A percentile compares a stretch with the other conserved stretches of the same genome.
Conservation (phyloP, 2,329 filamentous ascomycete species). For the Hypoxylon sp. region DNA sequence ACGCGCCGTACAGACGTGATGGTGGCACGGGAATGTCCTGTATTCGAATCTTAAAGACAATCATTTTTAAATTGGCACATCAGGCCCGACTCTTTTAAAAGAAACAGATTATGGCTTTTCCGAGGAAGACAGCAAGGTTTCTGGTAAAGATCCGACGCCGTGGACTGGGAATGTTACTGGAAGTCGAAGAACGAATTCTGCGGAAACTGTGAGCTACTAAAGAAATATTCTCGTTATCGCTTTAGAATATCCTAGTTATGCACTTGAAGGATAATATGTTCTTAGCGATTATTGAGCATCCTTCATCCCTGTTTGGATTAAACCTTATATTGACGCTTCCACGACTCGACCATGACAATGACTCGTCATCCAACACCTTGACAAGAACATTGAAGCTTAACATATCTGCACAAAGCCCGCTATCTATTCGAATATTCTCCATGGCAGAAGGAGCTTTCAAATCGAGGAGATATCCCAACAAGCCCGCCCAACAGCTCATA, state of each 20-base stretch:
- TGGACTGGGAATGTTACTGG: neutral
- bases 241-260: neutral
- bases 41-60: neutral
- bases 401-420: neutral
- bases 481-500: neutral
- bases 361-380: slow-evolving; percentile 10
- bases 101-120: neutral
- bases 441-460: neutral
- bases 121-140: neutral
- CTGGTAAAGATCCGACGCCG: neutral
- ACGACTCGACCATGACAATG: slow-evolving; percentile 15
- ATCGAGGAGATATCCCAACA: neutral
- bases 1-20: neutral
- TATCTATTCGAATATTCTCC: neutral
- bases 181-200: neutral
- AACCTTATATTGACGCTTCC: slow-evolving; percentile 21
- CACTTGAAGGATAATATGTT: neutral
- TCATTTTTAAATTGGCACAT: neutral
- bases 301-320: slow-evolving; percentile 13
- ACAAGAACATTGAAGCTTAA: neutral
- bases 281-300: neutral
- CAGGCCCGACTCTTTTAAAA: neutral
- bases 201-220: neutral
- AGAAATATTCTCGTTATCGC: neutral
- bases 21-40: neutral